Evolutionary conservation across 495 filamentous ascomycete species (phyloP).

Genomic region (Echria macrotheca): DNA sequence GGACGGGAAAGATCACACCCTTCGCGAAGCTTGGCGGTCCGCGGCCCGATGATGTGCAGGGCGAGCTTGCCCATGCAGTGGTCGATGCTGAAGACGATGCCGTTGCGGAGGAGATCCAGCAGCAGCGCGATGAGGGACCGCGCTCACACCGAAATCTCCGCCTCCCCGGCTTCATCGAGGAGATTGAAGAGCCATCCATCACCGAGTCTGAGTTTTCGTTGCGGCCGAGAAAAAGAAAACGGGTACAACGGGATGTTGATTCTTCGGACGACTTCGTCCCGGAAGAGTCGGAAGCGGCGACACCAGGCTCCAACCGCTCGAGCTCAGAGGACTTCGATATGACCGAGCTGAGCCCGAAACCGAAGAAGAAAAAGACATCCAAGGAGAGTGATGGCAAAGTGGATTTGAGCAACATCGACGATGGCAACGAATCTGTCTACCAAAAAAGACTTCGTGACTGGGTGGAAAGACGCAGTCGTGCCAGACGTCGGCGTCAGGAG

Average conservation of each 20-base stretch:
- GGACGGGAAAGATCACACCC: slow-evolving; percentile 95
- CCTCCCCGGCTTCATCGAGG: slow-evolving; percentile 68
- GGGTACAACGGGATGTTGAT: slow-evolving; percentile 24
- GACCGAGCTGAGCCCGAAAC: slow-evolving; percentile 27
- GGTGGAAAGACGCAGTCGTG: slow-evolving; percentile 61
- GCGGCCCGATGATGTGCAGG: slow-evolving; percentile 47
- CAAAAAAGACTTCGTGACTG: slow-evolving; percentile 70
- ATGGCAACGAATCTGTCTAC: slow-evolving; percentile 84
- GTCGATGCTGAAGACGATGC: slow-evolving; percentile 68
- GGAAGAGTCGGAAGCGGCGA: slow-evolving; percentile 19
- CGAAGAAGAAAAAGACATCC: slow-evolving; percentile 35
- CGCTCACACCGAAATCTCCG: slow-evolving; percentile 77
- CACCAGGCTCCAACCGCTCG: slow-evolving; percentile 23
- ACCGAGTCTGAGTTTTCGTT: slow-evolving; percentile 47
- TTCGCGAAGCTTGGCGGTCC: slow-evolving; percentile 67
- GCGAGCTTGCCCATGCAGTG: slow-evolving; percentile 64
- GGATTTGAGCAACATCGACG: slow-evolving; percentile 75
- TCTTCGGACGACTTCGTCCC: slow-evolving; percentile 43
- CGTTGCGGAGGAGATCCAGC: slow-evolving; percentile 45
- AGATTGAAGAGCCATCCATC: slow-evolving; percentile 17
- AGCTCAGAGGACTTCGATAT: slow-evolving; percentile 33
- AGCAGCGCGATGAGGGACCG: slow-evolving; percentile 51
- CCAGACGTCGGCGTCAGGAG: slow-evolving; percentile 47
- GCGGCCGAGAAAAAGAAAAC: slow-evolving; percentile 45
- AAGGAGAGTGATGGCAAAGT: slow-evolving; percentile 46